Evolutionary conservation across 768 basidiomycete genomes (phyloP).

Genomic region (Phanerodontia chrysosporium): DNA sequence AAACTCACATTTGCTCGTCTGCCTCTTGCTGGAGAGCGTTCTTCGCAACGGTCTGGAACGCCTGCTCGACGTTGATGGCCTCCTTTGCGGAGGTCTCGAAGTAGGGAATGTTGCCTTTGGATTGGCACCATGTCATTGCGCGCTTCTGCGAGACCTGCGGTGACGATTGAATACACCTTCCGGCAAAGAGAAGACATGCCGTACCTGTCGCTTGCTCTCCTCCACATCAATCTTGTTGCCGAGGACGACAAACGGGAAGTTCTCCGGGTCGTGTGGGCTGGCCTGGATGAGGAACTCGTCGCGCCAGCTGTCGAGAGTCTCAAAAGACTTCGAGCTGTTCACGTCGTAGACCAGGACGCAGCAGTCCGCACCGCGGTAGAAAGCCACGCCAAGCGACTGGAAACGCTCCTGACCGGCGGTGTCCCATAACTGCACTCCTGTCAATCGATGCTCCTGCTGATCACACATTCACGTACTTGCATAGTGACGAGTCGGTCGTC

Average conservation of each 20-base stretch:
- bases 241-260: slow-evolving; percentile 98
- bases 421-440: slow-evolving; percentile 81
- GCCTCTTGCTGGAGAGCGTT: slow-evolving; percentile 97
- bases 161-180: neutral
- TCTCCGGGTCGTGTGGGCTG: slow-evolving; percentile 97
- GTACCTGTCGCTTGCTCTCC: slow-evolving; percentile 94
- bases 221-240: slow-evolving; percentile 99
- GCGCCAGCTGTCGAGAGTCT: slow-evolving; percentile 97
- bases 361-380: slow-evolving; percentile 98
- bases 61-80: slow-evolving; percentile 99
- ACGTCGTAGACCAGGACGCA: slow-evolving; percentile 99
- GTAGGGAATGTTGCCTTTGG: slow-evolving; percentile 99
- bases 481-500: slow-evolving; percentile 98
- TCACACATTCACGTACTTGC: slow-evolving; percentile 58
- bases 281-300: slow-evolving; percentile 99
- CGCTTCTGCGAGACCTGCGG: slow-evolving; percentile 96
- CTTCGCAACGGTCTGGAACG: slow-evolving; percentile 99
- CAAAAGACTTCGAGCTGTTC: slow-evolving; percentile 97
- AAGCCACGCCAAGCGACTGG: slow-evolving; percentile 97
- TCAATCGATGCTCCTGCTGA: neutral
- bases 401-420: slow-evolving; percentile 99
- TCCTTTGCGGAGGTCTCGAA: slow-evolving; percentile 99
- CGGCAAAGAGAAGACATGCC: slow-evolving; percentile 17
- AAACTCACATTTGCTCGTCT: slow-evolving; percentile 87
- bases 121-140: slow-evolving; percentile 99